phyloP scores from a whole-genome alignment of 129 eudicot genomes.

The Ambrosia trifida region DNA sequence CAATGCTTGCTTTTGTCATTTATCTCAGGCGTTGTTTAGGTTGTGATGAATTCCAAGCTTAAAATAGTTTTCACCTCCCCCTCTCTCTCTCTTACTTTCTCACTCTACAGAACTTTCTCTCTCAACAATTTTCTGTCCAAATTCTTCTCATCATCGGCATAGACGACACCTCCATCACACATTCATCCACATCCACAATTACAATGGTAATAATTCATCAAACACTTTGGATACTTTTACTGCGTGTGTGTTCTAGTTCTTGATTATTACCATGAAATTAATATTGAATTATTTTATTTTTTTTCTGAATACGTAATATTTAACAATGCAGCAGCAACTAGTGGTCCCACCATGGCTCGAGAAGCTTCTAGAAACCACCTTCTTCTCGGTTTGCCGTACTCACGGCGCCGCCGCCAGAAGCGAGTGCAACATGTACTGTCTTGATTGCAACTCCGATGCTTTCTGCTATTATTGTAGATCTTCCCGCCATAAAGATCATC shows the following conservation, averaged over 20 bases:
- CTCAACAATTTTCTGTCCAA: conserved; percentile 35
- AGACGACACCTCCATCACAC: not conserved
- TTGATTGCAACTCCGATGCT: conserved; percentile 75
- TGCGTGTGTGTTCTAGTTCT: not conserved
- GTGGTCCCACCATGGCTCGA: conserved; percentile 97
- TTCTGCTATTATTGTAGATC: conserved; percentile 96
- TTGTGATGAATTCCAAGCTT: conserved; percentile 84
- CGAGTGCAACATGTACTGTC: conserved; percentile 90
- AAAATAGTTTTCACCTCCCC: conserved; percentile 57
- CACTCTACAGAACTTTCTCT: conserved; percentile 39
- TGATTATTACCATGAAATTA: not conserved
- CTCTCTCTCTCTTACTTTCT: conserved; percentile 32
- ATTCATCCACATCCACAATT: conserved; percentile 11
- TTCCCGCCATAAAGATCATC: conserved; percentile 87
- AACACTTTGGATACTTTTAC: not conserved
- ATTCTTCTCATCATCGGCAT: conserved; percentile 22
- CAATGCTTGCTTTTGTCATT: conserved; percentile 44
- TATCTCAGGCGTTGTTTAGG: conserved; percentile 48
- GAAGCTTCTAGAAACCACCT: conserved; percentile 55
- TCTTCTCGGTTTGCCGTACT: conserved; percentile 70
- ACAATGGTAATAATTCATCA: conserved; percentile 20
- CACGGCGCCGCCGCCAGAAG: conserved; percentile 90
- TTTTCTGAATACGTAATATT: too few relatives aligned
- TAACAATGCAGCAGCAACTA: conserved; percentile 41
- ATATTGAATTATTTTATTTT: too few relatives aligned